Evolutionary conservation across 129 eudicot species (phyloP).

Genomic region (Helianthus tuberosus): DNA sequence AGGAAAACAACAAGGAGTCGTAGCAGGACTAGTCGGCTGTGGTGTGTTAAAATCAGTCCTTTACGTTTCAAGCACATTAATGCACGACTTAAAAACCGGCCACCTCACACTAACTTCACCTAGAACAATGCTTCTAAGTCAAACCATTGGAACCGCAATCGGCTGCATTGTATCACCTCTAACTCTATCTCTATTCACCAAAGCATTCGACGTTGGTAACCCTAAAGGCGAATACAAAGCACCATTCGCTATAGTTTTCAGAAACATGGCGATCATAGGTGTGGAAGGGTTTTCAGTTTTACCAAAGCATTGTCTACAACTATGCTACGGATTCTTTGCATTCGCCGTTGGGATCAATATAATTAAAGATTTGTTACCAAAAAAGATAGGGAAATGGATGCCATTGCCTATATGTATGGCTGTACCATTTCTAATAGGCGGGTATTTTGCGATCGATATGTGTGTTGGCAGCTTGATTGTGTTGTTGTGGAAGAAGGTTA

Average conservation of each 20-base stretch:
- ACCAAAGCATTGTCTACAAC: slow-evolving; percentile 69
- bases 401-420: slow-evolving; percentile 91
- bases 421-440: slow-evolving; percentile 74
- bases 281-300: slow-evolving; percentile 74
- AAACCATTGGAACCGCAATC: slow-evolving; percentile 66
- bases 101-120: slow-evolving; percentile 85
- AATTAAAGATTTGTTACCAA: slow-evolving; percentile 57
- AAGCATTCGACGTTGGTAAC: slow-evolving; percentile 74
- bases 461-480: slow-evolving; percentile 75
- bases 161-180: slow-evolving; percentile 78
- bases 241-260: slow-evolving; percentile 75
- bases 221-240: slow-evolving; percentile 85
- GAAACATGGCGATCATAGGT: slow-evolving; percentile 78
- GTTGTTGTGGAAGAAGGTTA: slow-evolving; percentile 63
- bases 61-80: slow-evolving; percentile 63
- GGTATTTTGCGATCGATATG: slow-evolving; percentile 74
- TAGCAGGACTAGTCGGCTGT: slow-evolving; percentile 73
- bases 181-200: slow-evolving; percentile 62
- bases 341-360: slow-evolving; percentile 54
- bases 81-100: slow-evolving; percentile 88
- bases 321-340: slow-evolving; percentile 68
- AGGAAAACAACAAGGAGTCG: slow-evolving; percentile 70
- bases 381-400: slow-evolving; percentile 71
- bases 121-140: slow-evolving; percentile 80
- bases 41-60: slow-evolving; percentile 73